Evolutionary conservation across 2,329 filamentous ascomycete genomes (phyloP), one percentile per base, ranked within the genome.

Genomic region (Seiridium unicorne): DNA sequence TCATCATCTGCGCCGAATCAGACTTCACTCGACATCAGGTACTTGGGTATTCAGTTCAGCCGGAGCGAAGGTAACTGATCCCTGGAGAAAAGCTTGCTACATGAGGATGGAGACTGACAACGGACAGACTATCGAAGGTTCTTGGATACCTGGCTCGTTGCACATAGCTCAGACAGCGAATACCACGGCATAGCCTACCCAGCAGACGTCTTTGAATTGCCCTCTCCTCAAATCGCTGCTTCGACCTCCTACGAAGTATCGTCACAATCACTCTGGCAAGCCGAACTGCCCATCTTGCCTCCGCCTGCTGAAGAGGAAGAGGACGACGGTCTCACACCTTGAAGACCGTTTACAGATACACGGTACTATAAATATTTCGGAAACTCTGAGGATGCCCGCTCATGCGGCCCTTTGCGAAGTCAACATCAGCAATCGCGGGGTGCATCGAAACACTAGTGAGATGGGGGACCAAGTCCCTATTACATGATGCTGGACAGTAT

Each of bases 31-130:
- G 79, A 81, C 60, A 79, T 83, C 54, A 76, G 78, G 54, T 79
- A 82, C 66, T 71, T 83, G 35, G 77, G 77, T 5, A 76, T 83
- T 48, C 80, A 83, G 57, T 83, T 83, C 63, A 81, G 76, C 47
- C 74, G 77, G 48, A 72, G 76, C 35, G 75, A 79, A 65, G 81
- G 81, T 82, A 70, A 68, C 72, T 60, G 13, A 53, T 5, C 5
- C 13, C 40, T 4, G 59, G 61, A n/a, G 47, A 36, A 62, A 58
- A 42, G 36, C 47, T 60, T 56, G 3, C 32, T n/a, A n/a, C 42
- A 48, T 11, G 4, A 18, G 18, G 18, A 26, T 26, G 18, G 26
- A 10, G 32, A 26, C 34, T 46, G 32, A 34, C 11, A 8, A 31
- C 46, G 11, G 60, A 61, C 66, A 81, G 78, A 79, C 63, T 82